These are phyloP conservation scores for Erythrophleum fordii DNA, from an alignment of 306 rosid species.

Conservation along the genomic window DNA sequence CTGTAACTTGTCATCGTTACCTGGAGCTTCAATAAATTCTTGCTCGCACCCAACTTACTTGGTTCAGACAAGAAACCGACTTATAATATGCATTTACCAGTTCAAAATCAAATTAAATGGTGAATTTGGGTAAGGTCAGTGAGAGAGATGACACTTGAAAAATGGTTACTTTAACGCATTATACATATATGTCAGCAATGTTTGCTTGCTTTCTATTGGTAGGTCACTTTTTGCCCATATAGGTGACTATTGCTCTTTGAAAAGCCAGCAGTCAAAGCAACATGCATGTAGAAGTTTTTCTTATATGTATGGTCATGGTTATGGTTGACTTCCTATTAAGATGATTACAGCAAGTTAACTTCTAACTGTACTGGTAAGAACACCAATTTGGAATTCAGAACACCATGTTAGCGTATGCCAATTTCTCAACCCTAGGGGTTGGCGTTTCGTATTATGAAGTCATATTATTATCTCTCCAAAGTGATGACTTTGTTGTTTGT, in stretches of 20 bases:
- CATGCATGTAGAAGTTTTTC: too few species aligned
- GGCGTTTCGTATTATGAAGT: too few species aligned
- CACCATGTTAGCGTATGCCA: too few species aligned
- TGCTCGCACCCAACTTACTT: neutral
- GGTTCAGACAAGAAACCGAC: constrained; percentile 40
- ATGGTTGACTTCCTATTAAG: neutral
- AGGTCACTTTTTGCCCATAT: neutral
- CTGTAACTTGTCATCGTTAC: constrained; percentile 30
- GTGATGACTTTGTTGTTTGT: too few species aligned
- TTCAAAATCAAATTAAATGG: neutral
- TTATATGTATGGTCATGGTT: neutral
- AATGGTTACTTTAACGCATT: neutral
- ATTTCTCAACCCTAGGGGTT: too few species aligned
- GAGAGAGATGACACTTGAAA: neutral
- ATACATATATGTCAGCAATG: neutral
- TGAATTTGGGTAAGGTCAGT: neutral
- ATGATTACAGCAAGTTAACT: neutral
- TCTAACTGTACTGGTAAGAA: neutral
- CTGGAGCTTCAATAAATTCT: neutral
- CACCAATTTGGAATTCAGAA: neutral
- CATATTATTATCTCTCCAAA: too few species aligned
- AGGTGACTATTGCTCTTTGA: neutral
- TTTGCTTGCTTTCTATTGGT: neutral
- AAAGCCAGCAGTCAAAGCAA: neutral
- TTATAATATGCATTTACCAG: neutral